Percentiles rank a stretch among this genome's conserved stretches.
Conservation (phyloP, 2,329 filamentous ascomycete genomes). For the Fusarium penzigii region DNA sequence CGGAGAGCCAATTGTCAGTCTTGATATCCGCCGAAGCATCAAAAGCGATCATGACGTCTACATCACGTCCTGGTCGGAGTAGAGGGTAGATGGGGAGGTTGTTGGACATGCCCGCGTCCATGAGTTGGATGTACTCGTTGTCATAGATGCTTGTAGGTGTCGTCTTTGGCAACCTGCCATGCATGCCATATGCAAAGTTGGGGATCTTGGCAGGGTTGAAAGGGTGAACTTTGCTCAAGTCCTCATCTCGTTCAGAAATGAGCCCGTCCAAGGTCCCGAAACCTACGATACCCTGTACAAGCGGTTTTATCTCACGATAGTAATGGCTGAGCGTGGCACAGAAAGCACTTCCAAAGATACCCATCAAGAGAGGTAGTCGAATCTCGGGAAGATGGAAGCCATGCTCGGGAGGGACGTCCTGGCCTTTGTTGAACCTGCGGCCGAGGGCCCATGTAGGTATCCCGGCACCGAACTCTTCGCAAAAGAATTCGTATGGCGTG, state of each 20-base stretch:
- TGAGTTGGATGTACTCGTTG: slow-evolving; percentile 73
- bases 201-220: slow-evolving; percentile 90
- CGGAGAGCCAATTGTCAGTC: slow-evolving; percentile 93
- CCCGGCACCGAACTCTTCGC: slow-evolving; percentile 85
- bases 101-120: slow-evolving; percentile 99
- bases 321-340: slow-evolving; percentile 96
- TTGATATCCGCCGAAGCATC: slow-evolving; percentile 93
- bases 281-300: slow-evolving; percentile 73
- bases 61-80: slow-evolving; percentile 80
- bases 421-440: slow-evolving; percentile 74
- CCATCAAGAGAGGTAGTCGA: slow-evolving; percentile 80
- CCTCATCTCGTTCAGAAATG: slow-evolving; percentile 78
- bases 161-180: slow-evolving; percentile 70
- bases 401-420: slow-evolving; percentile 52
- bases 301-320: slow-evolving; percentile 87
- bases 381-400: slow-evolving; percentile 79
- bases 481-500: slow-evolving; percentile 93
- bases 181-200: slow-evolving; percentile 85
- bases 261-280: slow-evolving; percentile 78
- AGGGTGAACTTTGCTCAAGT: slow-evolving; percentile 88
- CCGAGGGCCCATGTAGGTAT: slow-evolving; percentile 96
- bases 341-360: slow-evolving; percentile 96
- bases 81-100: slow-evolving; percentile 96
- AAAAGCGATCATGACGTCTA: slow-evolving; percentile 90
- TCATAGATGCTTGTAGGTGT: slow-evolving; percentile 77